These are phyloP conservation scores for Hypomontagnella monticulosa DNA, from an alignment of 495 filamentous ascomycete species.

Conservation along the genomic window DNA sequence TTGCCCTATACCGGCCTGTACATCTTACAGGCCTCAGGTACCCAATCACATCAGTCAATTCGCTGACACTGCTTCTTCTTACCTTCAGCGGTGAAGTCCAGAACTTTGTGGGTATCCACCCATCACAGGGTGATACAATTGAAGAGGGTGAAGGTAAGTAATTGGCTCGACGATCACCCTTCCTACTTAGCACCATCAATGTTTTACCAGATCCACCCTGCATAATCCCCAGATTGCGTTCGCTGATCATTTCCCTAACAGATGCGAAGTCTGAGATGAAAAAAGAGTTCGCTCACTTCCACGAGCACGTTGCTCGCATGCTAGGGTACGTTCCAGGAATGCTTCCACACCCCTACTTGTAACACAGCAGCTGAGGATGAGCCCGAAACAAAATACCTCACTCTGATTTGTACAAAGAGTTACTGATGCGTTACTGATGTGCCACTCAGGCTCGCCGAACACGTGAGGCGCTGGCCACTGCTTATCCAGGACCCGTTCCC, in stretches of 20 bases:
- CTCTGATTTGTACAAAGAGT: conserved; percentile 45
- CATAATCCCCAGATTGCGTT: neutral
- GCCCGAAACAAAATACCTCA: conserved; percentile 7
- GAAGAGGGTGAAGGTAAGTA: conserved; percentile 12
- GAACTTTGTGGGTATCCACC: conserved; percentile 54
- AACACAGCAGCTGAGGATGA: neutral
- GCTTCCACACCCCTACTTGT: too few relatives aligned
- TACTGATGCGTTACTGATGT: conserved; percentile 46
- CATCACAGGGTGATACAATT: conserved; percentile 20
- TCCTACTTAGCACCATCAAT: too few relatives aligned
- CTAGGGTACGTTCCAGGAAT: conserved; percentile 24
- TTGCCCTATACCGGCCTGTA: neutral
- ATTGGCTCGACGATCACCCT: neutral
- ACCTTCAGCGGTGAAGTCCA: conserved; percentile 46
- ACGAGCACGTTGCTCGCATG: conserved; percentile 28
- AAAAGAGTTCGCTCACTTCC: conserved; percentile 30
- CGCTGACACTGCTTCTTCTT: neutral
- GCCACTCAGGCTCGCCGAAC: too few relatives aligned
- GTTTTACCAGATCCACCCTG: too few relatives aligned
- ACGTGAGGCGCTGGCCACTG: conserved; percentile 48
- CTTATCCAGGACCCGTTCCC: conserved; percentile 42
- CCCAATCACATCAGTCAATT: neutral
- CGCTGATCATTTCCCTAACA: conserved; percentile 17
- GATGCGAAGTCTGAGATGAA: conserved; percentile 28
- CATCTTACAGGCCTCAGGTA: too few relatives aligned